Evolutionary conservation across 306 rosid species (phyloP).

Genomic region (Vigna unguiculata): DNA sequence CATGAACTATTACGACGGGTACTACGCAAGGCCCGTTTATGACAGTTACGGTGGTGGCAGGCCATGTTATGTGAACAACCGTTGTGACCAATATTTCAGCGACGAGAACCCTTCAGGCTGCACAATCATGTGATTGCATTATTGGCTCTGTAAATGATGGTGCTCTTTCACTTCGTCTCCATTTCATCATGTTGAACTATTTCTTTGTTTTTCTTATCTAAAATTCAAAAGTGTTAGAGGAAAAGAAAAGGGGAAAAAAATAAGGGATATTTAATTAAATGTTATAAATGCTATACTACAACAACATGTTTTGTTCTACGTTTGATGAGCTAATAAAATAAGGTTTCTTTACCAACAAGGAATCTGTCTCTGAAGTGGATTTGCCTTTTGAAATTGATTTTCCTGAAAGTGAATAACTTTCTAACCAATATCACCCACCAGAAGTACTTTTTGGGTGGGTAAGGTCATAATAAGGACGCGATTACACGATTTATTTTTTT

Average conservation of each 20-base stretch:
- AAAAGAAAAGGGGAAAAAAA: neutral
- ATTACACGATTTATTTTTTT: neutral
- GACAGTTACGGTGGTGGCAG: constrained; percentile 69
- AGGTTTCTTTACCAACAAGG: constrained; percentile 20
- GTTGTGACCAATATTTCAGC: constrained; percentile 55
- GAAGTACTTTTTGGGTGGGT: neutral
- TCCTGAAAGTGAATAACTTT: constrained; percentile 2
- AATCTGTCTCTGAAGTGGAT: constrained; percentile 8
- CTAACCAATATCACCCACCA: constrained; percentile 11
- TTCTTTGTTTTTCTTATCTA: constrained; percentile 27
- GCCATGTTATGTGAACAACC: constrained; percentile 45
- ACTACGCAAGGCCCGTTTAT: constrained; percentile 57
- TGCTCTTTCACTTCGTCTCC: neutral
- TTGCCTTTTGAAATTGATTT: constrained; percentile 27
- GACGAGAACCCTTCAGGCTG: constrained; percentile 65
- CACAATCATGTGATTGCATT: constrained; percentile 59
- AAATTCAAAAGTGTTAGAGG: neutral
- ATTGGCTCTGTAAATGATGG: constrained; percentile 10
- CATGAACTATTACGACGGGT: constrained; percentile 40
- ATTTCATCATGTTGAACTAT: neutral
- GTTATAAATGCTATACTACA: constrained; percentile 25
- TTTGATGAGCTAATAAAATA: constrained; percentile 41
- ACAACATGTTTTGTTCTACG: constrained; percentile 3
- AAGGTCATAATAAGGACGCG: neutral
- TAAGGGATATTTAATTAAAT: constrained; percentile 23